Base-by-base conservation (phyloP, 2,329 filamentous ascomycete genomes). In the Penicillium sp. region DNA sequence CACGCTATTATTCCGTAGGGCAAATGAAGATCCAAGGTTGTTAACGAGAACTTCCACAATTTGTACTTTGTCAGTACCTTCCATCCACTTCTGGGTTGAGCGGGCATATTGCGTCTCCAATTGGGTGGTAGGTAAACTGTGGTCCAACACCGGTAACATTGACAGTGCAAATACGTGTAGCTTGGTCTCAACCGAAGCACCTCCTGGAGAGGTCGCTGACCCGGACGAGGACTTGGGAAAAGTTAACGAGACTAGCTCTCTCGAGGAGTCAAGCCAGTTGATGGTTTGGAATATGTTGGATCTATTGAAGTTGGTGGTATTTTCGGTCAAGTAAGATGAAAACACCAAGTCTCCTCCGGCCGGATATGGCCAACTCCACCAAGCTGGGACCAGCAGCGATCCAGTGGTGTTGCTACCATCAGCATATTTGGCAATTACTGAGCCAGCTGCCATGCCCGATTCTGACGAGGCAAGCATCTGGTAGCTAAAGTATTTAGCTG, bases 401-500 rank as follows among this genome's bases (percentile, higher is more conserved):
- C 59, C 61, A n/a, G 65, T 67, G 6, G 63, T 60, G 1, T 65
- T 70, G n/a, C 59, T 68, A 21, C 67, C 66, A 58, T 76, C 73
- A 0, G 65, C 60, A 49, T 74, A 76, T 2, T 65, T 70, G 7
- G 67, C 67, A 34, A 67, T 74, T n/a, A 76, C 56, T 8, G 60
- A 66, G 4, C 68, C 71, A 18, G 69, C 68, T 6, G 70, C 71
- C 48, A 74, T 69, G 5, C 67, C 70, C 7, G 62, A 63, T 53
- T 76, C 73, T 2, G 70, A 68, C 7, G 73, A 69, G n/a, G 71
- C 70, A 15, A 75, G 70, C 66, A 75, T 71, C 28, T 72, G 65
- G 15, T 71, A 68, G 44, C 68, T 70, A 52, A 73, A 65, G 43
- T 76, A 76, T 39, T 61, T 64, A 2, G 63, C 65, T 21, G 51